A percentile compares a stretch with the other conserved stretches of the same genome.
Evolutionary conservation across 176 grass and related monocot genomes (phyloP).

Genomic region (Eragrostis curvula): DNA sequence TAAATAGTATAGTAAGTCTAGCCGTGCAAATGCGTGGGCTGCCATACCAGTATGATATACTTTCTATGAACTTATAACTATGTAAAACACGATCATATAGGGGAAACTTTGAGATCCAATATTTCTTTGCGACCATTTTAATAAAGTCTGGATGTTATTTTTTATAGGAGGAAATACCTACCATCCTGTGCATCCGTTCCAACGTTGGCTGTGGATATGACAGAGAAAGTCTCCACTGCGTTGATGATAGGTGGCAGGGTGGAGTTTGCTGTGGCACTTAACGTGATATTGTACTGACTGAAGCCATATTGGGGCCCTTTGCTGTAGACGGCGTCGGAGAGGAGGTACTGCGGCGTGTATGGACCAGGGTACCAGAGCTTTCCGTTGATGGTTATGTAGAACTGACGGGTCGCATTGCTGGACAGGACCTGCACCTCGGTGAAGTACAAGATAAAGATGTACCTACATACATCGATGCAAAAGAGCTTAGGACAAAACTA

Average conservation of each 20-base stretch:
- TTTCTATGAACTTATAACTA: too few species aligned
- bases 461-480: too few species aligned
- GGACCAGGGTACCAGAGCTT: background rate
- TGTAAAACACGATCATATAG: too few species aligned
- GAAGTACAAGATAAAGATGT: constrained; percentile 35
- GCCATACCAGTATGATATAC: too few species aligned
- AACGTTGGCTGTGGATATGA: constrained; percentile 29
- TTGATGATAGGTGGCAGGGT: constrained; percentile 67
- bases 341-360: constrained; percentile 23
- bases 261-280: constrained; percentile 51
- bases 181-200: constrained; percentile 50
- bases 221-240: constrained; percentile 43
- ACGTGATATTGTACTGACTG: constrained; percentile 12
- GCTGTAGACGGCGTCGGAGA: background rate
- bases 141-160: too few species aligned
- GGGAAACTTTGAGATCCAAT: too few species aligned
- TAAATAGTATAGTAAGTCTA: too few species aligned
- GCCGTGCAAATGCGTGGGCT: too few species aligned
- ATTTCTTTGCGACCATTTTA: too few species aligned
- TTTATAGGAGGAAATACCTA: background rate
- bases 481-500: too few species aligned
- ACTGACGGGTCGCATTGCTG: constrained; percentile 27
- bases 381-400: constrained; percentile 36
- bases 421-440: constrained; percentile 39
- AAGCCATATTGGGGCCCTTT: fast-evolving